A percentile compares a stretch with the other conserved stretches of the same genome.
These are phyloP conservation scores for Bassia scoparia DNA, from an alignment of 148 eudicot species.

Conservation along the genomic window DNA sequence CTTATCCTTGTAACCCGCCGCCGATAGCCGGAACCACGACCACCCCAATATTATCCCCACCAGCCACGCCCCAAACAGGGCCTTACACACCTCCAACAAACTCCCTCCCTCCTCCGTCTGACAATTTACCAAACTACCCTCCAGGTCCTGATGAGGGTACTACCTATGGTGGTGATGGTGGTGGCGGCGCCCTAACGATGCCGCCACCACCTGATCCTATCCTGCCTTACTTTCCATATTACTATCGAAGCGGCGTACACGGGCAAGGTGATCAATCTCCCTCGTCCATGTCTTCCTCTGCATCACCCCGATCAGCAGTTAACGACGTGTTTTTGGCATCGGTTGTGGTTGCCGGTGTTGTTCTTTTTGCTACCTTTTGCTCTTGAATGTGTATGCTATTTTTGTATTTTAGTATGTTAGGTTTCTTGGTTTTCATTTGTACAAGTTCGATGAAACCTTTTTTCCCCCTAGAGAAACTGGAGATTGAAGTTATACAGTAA, in stretches of 20 bases:
- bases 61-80: conserved; percentile 11
- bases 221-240: conserved; percentile 29
- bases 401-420: neutral
- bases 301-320: neutral
- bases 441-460: too few relatives aligned
- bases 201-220: conserved; percentile 29
- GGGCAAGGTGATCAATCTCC: neutral
- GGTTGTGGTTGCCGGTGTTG: neutral
- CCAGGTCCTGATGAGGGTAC: neutral
- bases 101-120: neutral
- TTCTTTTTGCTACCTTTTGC: neutral
- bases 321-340: neutral
- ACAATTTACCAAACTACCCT: conserved; percentile 12
- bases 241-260: conserved; percentile 16
- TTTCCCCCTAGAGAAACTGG: too few relatives aligned
- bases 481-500: too few relatives aligned
- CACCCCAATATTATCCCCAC: neutral
- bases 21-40: conserved; percentile 13
- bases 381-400: neutral
- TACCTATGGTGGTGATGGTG: neutral
- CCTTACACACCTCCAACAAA: conserved; percentile 13
- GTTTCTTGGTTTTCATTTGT: neutral
- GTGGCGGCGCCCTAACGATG: neutral
- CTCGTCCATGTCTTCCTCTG: neutral
- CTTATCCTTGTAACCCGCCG: conserved; percentile 23